These are phyloP conservation scores for Stylonectria norvegica DNA, from an alignment of 2,329 filamentous ascomycete genomes.

Conservation along the genomic window DNA sequence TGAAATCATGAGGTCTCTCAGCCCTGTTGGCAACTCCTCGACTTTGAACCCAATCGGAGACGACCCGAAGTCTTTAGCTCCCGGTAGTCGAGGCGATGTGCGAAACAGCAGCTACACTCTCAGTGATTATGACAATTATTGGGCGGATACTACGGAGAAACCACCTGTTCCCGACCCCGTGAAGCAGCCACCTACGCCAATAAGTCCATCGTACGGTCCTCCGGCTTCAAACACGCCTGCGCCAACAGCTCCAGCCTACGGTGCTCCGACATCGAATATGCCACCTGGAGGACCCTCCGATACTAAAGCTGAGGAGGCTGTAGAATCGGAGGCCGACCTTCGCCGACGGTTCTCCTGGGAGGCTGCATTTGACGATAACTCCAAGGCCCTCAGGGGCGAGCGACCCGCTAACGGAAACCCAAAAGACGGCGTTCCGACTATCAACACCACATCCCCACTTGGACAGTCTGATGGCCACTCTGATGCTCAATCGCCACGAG, in stretches of 20 bases:
- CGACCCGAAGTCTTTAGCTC: conserved; percentile 15
- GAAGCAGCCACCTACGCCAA: conserved; percentile 7
- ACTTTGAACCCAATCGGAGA: conserved; percentile 13
- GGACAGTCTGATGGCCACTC: conserved; percentile 11
- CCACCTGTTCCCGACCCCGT: conserved; percentile 1
- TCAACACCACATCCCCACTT: conserved; percentile 11
- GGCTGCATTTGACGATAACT: conserved; percentile 22
- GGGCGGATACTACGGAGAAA: conserved; percentile 41
- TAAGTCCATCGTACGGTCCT: too few species aligned
- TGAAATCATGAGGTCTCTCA: conserved; percentile 71
- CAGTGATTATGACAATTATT: conserved; percentile 66
- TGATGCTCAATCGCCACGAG: conserved; percentile 13
- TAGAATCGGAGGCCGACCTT: conserved; percentile 2
- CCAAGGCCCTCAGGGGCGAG: conserved; percentile 13
- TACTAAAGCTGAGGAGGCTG: background rate
- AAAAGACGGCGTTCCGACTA: conserved; percentile 5
- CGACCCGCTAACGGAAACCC: conserved; percentile 6
- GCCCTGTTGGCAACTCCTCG: conserved; percentile 38
- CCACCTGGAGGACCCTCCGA: background rate
- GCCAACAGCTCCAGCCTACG: too few species aligned
- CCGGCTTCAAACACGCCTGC: too few species aligned
- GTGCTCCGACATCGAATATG: too few species aligned
- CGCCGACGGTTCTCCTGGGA: conserved; percentile 40
- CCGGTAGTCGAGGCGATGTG: conserved; percentile 13
- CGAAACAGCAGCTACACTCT: conserved; percentile 62